Percentiles rank a stretch among this genome's conserved stretches.
Conservation (phyloP, 1,284 basidiomycete species). For the Phellopilus nigrolimitatus region DNA sequence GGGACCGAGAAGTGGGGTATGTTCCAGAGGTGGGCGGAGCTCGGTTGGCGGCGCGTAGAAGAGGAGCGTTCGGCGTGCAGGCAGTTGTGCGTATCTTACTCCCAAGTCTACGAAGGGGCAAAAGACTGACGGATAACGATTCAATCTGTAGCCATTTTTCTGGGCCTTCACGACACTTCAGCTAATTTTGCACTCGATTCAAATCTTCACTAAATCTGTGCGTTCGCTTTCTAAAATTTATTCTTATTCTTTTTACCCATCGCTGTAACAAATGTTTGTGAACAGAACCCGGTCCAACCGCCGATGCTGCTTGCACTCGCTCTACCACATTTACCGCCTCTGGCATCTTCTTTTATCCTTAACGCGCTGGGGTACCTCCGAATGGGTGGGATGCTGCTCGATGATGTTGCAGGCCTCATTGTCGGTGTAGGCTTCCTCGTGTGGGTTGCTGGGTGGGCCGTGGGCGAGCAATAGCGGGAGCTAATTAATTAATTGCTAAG, state of each 20-base stretch:
- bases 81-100: conserved; percentile 42
- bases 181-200: conserved; percentile 61
- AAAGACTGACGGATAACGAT: not conserved
- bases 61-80: conserved; percentile 45
- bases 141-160: conserved; percentile 59
- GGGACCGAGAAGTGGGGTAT: conserved; percentile 36
- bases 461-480: conserved; percentile 6
- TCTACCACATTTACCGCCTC: conserved; percentile 60
- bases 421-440: conserved; percentile 63
- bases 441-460: conserved; percentile 47
- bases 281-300: conserved; percentile 53
- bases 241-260: too few relatives aligned
- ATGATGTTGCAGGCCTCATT: conserved; percentile 61
- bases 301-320: conserved; percentile 55
- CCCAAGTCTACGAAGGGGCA: not conserved
- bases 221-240: conserved; percentile 28
- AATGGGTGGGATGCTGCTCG: conserved; percentile 58
- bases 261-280: conserved; percentile 13
- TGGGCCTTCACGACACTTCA: conserved; percentile 72
- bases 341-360: conserved; percentile 54
- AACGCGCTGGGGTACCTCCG: conserved; percentile 61
- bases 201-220: conserved; percentile 64
- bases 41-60: conserved; percentile 32
- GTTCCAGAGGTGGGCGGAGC: conserved; percentile 55
- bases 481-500: conserved; percentile 2